These are phyloP conservation scores for Solanum hybrid DNA, from an alignment of 305 asterid species.

Conservation along the genomic window DNA sequence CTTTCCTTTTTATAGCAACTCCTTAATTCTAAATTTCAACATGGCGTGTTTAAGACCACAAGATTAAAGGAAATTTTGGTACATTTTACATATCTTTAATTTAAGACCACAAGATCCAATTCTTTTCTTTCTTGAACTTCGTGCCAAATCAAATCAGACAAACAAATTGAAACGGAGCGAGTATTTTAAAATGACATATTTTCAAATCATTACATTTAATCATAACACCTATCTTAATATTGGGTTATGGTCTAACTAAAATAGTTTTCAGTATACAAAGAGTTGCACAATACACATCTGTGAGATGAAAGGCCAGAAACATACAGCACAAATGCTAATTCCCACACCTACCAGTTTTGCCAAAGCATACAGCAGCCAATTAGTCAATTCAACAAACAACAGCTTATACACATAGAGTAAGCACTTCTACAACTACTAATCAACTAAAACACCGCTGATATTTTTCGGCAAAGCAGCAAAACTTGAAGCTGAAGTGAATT, in stretches of 20 bases:
- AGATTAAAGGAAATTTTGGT: not conserved
- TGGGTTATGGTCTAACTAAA: not conserved
- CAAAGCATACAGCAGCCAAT: not conserved
- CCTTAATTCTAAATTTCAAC: not conserved
- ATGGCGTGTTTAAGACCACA: not conserved
- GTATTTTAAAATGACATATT: not conserved
- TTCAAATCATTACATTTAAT: not conserved
- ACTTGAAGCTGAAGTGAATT: not conserved
- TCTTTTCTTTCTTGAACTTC: not conserved
- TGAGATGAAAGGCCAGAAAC: not conserved
- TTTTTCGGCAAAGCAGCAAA: not conserved
- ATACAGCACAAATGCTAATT: not conserved
- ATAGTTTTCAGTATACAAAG: not conserved
- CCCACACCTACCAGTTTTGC: not conserved
- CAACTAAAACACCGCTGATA: not conserved
- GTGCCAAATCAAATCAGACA: not conserved
- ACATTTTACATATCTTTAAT: not conserved
- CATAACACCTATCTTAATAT: not conserved
- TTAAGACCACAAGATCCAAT: not conserved
- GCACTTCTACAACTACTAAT: not conserved
- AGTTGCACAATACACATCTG: not conserved
- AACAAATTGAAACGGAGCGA: not conserved
- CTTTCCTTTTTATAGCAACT: not conserved
- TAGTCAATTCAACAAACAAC: not conserved
- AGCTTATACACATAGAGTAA: not conserved